Evolutionary conservation across 805 yeast species (phyloP).

Genomic region (Tetrapisispora namnaoensis): DNA sequence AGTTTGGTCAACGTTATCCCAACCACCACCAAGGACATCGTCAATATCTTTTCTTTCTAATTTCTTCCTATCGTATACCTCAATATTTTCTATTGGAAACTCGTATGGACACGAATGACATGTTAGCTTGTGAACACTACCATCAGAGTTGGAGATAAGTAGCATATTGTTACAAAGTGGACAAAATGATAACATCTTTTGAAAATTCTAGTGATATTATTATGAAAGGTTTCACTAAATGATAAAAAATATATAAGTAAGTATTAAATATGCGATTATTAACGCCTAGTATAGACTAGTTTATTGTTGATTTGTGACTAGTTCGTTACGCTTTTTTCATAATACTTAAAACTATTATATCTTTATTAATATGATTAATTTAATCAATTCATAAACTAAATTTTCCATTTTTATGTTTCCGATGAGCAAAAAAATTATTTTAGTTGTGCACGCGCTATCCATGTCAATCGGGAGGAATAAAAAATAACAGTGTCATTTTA

Average conservation of each 20-base stretch:
- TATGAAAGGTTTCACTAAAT: background rate
- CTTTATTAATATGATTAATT: too few relatives aligned
- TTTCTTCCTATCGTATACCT: slow-evolving; percentile 74
- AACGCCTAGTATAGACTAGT: background rate
- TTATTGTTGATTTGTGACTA: background rate
- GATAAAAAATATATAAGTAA: too few relatives aligned
- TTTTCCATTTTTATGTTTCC: too few relatives aligned
- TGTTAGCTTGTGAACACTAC: slow-evolving; percentile 56
- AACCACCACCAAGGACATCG: slow-evolving; percentile 94
- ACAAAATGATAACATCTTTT: slow-evolving; percentile 81
- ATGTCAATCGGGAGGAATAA: too few relatives aligned
- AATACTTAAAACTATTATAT: too few relatives aligned
- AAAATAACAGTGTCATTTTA: too few relatives aligned
- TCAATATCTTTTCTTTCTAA: slow-evolving; percentile 85
- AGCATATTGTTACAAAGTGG: slow-evolving; percentile 93
- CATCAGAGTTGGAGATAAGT: slow-evolving; percentile 50
- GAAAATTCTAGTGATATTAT: background rate
- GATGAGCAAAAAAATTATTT: background rate
- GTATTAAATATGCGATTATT: too few relatives aligned
- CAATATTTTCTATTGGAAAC: slow-evolving; percentile 76
- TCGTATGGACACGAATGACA: slow-evolving; percentile 95
- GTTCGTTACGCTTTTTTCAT: background rate
- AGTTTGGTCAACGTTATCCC: slow-evolving; percentile 98
- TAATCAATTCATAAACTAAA: background rate
- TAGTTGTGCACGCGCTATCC: too few relatives aligned